Conservation (phyloP, 192 early-diverging fungal genomes). For the Pilaira anomala region DNA sequence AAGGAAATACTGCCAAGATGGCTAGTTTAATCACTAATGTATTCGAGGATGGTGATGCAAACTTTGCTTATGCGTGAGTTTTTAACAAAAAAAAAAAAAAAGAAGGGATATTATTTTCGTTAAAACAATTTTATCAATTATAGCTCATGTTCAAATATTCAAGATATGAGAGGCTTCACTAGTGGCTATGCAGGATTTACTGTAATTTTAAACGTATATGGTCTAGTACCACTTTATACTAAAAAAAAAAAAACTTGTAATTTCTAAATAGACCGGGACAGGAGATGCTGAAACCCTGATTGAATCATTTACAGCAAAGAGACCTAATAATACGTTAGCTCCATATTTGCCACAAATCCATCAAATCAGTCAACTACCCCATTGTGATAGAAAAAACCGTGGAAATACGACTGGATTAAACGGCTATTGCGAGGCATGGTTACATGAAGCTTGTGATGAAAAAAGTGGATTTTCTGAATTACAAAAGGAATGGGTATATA, state of each 20-base stretch:
- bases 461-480: not conserved
- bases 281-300: conserved; percentile 26
- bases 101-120: too few species aligned
- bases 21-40: conserved; percentile 32
- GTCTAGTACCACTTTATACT: not conserved
- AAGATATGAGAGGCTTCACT: conserved; percentile 28
- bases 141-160: conserved; percentile 17
- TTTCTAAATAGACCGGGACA: conserved; percentile 22
- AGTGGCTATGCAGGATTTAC: conserved; percentile 32
- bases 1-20: conserved; percentile 21
- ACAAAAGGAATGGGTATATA: conserved; percentile 15
- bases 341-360: conserved; percentile 11
- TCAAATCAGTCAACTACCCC: conserved; percentile 1
- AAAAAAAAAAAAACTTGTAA: too few species aligned
- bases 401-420: not conserved
- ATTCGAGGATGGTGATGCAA: conserved; percentile 30
- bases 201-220: not conserved
- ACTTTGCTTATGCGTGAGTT: conserved; percentile 26
- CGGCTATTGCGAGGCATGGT: conserved; percentile 11
- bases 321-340: conserved; percentile 20
- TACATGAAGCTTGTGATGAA: conserved; percentile 5
- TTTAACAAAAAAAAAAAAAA: not conserved
- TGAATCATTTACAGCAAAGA: conserved; percentile 3
- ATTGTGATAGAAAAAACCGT: not conserved
- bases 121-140: not conserved